Base-by-base conservation (phyloP, 768 basidiomycete genomes). In the Arthromyces matolae region DNA sequence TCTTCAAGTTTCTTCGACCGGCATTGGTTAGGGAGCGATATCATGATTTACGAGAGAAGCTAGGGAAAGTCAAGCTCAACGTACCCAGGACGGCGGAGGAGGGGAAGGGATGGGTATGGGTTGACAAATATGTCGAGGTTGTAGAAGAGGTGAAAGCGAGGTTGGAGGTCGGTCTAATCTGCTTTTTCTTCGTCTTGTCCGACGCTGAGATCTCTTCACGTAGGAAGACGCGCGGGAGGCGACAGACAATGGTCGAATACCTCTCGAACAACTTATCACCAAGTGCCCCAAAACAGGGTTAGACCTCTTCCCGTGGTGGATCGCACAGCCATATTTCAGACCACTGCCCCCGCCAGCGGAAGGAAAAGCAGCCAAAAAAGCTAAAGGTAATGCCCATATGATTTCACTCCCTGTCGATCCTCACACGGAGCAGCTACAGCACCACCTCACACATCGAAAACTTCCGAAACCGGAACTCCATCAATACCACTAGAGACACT, bases 1-100 rank as follows among this genome's bases (percentile, higher is more conserved):
- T 99, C 27, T 99, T 96, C 79, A 91, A 96, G 66, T 65, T 99
- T 27, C 78, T 96, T 69, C 83, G 86, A 0, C 91, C 91, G 0
- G 86, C 83, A 0, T 70, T 97, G 25, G 68, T 59, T 18, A 62
- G 71, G 41, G 81, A 90, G 55, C 72, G 31, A 12, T 43, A 52
- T 12, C 46, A 66, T 2, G 92, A 93, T 60, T 63, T 96, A 49
- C 72, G 95, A 33, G 83, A 89, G 47, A 69, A 69, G 59, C 67
- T 97, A 16, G 89, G 89, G 5, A 71, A 66, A 38, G 66, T 81
- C 25, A 64, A 59, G 47, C 59, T 64, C 3, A 14, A 4, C 20
- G 47, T 29, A 23, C 47, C 51, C 14, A 10, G 33, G 14, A 23
- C 18, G n/a, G 6, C 29, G 13, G 27, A 6, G 44, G 31, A 61